phyloP scores from a whole-genome alignment of 2,329 filamentous ascomycete species.

The Neocucurbitaria cava region DNA sequence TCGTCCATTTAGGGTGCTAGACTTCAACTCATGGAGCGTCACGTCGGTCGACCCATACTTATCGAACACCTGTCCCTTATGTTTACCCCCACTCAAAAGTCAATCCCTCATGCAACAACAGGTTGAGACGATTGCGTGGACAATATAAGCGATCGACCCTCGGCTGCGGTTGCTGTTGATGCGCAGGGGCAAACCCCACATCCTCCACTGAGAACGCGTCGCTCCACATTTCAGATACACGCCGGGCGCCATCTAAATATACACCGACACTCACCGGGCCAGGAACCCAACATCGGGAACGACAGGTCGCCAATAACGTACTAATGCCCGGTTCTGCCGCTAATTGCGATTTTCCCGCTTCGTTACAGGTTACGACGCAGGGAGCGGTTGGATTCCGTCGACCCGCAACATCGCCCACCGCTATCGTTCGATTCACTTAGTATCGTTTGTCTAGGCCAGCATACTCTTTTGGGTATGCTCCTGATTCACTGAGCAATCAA shows the following conservation, averaged over 20 bases:
- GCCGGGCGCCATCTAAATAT: neutral
- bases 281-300: neutral
- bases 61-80: too few relatives aligned
- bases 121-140: neutral
- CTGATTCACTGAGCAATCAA: neutral
- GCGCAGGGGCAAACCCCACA: neutral
- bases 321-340: neutral
- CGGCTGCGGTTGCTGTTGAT: neutral
- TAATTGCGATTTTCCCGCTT: slow-evolving; percentile 1
- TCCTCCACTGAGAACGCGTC: neutral
- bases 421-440: neutral
- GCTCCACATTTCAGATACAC: slow-evolving; percentile 1
- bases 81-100: too few relatives aligned
- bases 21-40: neutral
- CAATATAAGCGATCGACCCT: neutral
- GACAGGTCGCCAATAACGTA: neutral
- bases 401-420: neutral
- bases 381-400: neutral
- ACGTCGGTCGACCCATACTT: too few relatives aligned
- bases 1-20: neutral
- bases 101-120: neutral
- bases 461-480: neutral
- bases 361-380: neutral
- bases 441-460: neutral
- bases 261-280: neutral